Evolutionary conservation across 208 protist species (phyloP).

Genomic region (Borovskyia barvae): DNA sequence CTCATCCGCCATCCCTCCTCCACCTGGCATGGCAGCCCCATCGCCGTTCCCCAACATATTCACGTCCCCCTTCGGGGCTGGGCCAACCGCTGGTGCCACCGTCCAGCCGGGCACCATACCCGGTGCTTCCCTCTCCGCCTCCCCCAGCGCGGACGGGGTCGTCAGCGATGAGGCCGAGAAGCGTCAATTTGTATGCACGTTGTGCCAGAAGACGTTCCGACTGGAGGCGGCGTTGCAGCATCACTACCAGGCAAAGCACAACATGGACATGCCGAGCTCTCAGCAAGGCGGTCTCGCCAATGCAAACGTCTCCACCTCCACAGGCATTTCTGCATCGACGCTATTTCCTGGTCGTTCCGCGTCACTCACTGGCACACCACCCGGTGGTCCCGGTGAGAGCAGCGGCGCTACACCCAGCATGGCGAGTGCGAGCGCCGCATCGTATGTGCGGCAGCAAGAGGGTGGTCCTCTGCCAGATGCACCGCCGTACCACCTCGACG

Average conservation of each 20-base stretch:
- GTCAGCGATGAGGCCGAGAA: conserved; percentile 41
- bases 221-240: conserved; percentile 87
- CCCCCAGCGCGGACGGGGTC: not conserved
- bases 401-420: not conserved
- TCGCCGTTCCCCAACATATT: conserved; percentile 23
- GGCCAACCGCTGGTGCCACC: not conserved
- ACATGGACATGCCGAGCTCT: conserved; percentile 70
- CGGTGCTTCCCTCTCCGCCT: not conserved
- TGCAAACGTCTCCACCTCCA: not conserved
- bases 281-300: not conserved
- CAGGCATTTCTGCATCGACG: not conserved
- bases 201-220: conserved; percentile 88
- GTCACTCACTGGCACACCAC: no score
- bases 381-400: not conserved
- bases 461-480: conserved; percentile 50
- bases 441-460: conserved; percentile 70
- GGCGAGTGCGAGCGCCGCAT: conserved; percentile 2
- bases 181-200: conserved; percentile 75
- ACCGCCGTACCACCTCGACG: conserved; percentile 81
- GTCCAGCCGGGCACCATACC: not conserved
- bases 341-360: no score
- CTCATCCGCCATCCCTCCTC: not conserved
- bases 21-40: not conserved
- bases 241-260: conserved; percentile 90
- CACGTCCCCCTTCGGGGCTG: conserved; percentile 16